Conservation (phyloP, 2,329 filamentous ascomycete species). For the Geosmithia putterillii region DNA sequence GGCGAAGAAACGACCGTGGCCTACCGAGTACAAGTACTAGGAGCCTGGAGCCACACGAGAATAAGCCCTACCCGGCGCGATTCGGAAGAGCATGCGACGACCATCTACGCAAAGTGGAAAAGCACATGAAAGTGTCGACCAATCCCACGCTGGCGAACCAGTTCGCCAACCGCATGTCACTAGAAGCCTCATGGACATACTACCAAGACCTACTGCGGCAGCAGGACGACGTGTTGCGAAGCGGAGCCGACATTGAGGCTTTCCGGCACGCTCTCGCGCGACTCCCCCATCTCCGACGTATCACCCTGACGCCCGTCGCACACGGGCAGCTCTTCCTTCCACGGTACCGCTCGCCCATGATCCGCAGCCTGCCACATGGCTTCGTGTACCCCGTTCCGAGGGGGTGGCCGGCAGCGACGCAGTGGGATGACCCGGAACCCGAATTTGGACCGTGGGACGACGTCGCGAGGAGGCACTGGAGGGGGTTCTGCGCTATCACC, state of each 20-base stretch:
- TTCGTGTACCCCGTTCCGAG: constrained; percentile 22
- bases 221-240: constrained; percentile 15
- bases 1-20: too few species aligned
- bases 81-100: not conserved
- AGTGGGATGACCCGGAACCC: not conserved
- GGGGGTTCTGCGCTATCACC: constrained; percentile 13
- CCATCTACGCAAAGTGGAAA: not conserved
- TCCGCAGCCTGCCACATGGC: constrained; percentile 19
- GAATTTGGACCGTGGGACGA: not conserved
- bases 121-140: too few species aligned
- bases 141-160: too few species aligned
- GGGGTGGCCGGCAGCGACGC: constrained; percentile 12
- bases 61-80: not conserved
- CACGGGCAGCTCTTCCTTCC: constrained; percentile 22
- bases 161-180: not conserved
- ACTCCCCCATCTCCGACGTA: constrained; percentile 19
- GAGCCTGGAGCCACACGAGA: too few species aligned
- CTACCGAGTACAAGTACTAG: too few species aligned
- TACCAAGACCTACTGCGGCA: constrained; percentile 19
- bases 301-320: constrained; percentile 25
- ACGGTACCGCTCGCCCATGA: constrained; percentile 26
- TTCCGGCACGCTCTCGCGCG: constrained; percentile 17
- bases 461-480: constrained; percentile 8
- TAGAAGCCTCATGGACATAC: constrained; percentile 8
- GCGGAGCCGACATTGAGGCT: constrained; percentile 13